Percentiles rank a stretch among this genome's conserved stretches.
phyloP scores from a whole-genome alignment of 2,329 filamentous ascomycete genomes.

The Clarireedia homoeocarpa region DNA sequence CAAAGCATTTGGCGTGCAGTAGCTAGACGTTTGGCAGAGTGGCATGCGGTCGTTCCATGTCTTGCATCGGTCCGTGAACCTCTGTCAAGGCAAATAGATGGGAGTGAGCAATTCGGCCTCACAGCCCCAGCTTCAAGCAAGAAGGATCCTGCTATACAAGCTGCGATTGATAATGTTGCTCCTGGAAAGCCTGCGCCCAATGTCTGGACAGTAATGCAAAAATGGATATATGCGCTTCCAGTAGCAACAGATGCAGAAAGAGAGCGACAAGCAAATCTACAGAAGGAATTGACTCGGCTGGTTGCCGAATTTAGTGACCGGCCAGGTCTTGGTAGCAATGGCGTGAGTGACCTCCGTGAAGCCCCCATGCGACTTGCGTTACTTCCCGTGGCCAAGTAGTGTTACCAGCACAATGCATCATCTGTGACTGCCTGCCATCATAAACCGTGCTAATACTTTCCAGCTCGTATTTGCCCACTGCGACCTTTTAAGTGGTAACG shows the following conservation, averaged over 20 bases:
- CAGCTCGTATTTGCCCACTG: constrained; percentile 90
- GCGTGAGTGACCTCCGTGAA: constrained; percentile 44
- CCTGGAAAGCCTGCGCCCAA: constrained; percentile 72
- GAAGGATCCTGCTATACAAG: constrained; percentile 33
- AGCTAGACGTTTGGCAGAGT: constrained; percentile 77
- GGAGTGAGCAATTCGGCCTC: constrained; percentile 28
- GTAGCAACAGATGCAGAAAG: constrained; percentile 61
- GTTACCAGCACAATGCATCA: not conserved
- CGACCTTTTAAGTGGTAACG: constrained; percentile 92
- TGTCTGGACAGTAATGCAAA: constrained; percentile 91
- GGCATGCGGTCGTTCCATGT: constrained; percentile 72
- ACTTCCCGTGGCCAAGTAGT: constrained; percentile 3
- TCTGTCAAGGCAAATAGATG: constrained; percentile 30
- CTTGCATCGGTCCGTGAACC: constrained; percentile 32
- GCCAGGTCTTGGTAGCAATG: constrained; percentile 66
- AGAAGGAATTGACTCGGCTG: constrained; percentile 66
- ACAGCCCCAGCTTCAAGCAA: constrained; percentile 25
- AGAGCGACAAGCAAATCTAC: constrained; percentile 58
- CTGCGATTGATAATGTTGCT: constrained; percentile 43
- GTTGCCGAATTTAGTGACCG: constrained; percentile 66
- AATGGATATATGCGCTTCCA: constrained; percentile 86
- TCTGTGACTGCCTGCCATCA: not conserved
- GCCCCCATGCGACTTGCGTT: constrained; percentile 3
- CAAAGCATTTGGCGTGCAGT: constrained; percentile 75
- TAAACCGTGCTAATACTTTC: constrained; percentile 15